Base-by-base conservation (phyloP, 208 protist species). In the Trypanosomatidae sp. region DNA sequence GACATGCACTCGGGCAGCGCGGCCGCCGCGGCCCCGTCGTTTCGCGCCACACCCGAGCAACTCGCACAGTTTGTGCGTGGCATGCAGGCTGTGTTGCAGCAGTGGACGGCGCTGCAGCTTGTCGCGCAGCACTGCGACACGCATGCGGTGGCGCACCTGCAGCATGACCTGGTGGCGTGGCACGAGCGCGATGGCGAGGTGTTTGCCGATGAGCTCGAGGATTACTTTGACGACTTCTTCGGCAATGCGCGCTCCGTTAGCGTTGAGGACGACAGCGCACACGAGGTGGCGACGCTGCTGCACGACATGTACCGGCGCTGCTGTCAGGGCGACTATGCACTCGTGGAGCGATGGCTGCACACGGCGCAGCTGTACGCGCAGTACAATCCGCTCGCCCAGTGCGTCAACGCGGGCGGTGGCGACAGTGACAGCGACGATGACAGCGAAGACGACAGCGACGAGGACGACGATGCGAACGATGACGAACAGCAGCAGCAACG, bases 181-280 rank as follows among this genome's bases (percentile, higher is more conserved):
- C 70, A 81, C 47, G 51, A 64, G 44, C 43, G 48, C 1, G 66
- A 82, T 19, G 83, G 83, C 26, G 83, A 92, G 41, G 66, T 92
- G 10, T 92, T 76, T 61, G 63, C 69, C 15, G 83, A 92, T 42
- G 83, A 92, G 41, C 53, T 92, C 43, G 71, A 92, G 64, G 32
- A 71, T n/a, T 86, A 78, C 55, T 92, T 92, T 44, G 77, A 92
- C 38, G 70, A 88, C 30, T 92, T 92, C 49, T 92, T 87, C 43
- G 56, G 60, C 32, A 63, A 61, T 25, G 60, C 65, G 8, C 73
- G 72, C 20, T 67, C 60, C 13, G 83, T 88, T 33, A 21, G 67
- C 22, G 64, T 92, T n/a, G 71, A 92, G 56, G 83, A 92, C 33
- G 83, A 87, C 33, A 92, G 83, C 61, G 74, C 78, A 61, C 75